Evolutionary conservation across 73 alveolate species (phyloP).

Genomic region (Paramecium octaurelia): DNA sequence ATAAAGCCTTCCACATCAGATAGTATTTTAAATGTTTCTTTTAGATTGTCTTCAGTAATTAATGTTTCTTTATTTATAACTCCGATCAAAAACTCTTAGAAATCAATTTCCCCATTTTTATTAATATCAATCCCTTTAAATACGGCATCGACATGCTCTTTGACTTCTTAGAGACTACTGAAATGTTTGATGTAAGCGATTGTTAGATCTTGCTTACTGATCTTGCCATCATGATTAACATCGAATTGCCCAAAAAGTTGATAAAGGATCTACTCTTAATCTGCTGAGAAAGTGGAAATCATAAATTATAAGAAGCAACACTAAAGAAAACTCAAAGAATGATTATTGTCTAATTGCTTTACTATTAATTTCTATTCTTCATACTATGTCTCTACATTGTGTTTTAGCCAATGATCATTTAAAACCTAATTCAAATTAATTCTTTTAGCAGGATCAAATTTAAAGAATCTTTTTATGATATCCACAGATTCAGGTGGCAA

Average conservation of each 20-base stretch:
- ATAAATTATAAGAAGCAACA: not conserved
- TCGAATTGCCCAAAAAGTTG: not conserved
- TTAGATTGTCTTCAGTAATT: not conserved
- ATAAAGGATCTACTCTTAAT: not conserved
- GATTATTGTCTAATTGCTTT: not conserved
- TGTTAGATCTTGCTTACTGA: not conserved
- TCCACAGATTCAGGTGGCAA: not conserved
- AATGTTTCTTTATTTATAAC: not conserved
- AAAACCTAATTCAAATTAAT: not conserved
- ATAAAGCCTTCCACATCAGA: not conserved
- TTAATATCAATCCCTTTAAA: not conserved
- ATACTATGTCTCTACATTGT: not conserved
- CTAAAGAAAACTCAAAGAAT: not conserved
- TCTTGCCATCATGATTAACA: not conserved
- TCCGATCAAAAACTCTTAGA: not conserved
- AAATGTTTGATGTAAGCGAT: not conserved
- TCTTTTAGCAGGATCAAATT: not conserved
- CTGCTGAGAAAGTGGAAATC: not conserved
- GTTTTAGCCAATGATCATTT: not conserved
- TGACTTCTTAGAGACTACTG: not conserved
- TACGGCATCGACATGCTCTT: not conserved
- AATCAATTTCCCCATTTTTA: conserved; percentile 38
- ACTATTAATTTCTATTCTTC: not conserved
- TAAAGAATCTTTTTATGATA: not conserved
- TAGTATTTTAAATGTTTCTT: not conserved